These are phyloP conservation scores for Crucihimalaya himalaica DNA, from an alignment of 345 rosid species.

Conservation along the genomic window DNA sequence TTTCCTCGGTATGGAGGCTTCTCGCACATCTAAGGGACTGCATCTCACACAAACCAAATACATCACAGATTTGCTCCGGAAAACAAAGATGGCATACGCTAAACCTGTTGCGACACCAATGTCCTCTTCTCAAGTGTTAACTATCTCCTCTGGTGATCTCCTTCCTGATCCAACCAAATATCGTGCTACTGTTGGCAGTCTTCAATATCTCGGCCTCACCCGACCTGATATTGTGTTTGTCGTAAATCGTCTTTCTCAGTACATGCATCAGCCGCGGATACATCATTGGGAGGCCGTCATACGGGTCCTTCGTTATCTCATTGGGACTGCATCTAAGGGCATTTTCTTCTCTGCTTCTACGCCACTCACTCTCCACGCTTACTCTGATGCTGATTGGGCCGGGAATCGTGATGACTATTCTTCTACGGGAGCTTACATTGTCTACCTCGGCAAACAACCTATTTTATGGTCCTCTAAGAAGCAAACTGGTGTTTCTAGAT, in stretches of 20 bases:
- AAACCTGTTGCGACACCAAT: background rate
- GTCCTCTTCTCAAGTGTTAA: background rate
- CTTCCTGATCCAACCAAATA: background rate
- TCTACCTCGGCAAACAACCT: no score
- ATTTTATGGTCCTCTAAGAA: no score
- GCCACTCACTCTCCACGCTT: background rate
- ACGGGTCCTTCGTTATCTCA: background rate
- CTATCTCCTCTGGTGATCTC: background rate
- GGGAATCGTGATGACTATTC: no score
- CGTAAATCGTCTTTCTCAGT: background rate
- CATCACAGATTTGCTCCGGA: background rate
- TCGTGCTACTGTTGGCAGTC: background rate
- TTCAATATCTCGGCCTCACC: background rate
- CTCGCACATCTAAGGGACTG: background rate
- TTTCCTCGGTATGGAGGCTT: background rate
- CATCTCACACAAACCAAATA: background rate
- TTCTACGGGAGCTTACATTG: no score
- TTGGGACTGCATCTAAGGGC: background rate
- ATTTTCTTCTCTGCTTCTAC: background rate
- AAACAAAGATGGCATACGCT: background rate
- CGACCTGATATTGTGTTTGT: background rate
- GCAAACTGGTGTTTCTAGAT: no score
- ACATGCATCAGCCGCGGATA: background rate
- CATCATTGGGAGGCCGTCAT: background rate
- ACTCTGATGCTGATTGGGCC: background rate